Evolutionary conservation across 768 basidiomycete genomes (phyloP).

Genomic region (Pholiota microspora): DNA sequence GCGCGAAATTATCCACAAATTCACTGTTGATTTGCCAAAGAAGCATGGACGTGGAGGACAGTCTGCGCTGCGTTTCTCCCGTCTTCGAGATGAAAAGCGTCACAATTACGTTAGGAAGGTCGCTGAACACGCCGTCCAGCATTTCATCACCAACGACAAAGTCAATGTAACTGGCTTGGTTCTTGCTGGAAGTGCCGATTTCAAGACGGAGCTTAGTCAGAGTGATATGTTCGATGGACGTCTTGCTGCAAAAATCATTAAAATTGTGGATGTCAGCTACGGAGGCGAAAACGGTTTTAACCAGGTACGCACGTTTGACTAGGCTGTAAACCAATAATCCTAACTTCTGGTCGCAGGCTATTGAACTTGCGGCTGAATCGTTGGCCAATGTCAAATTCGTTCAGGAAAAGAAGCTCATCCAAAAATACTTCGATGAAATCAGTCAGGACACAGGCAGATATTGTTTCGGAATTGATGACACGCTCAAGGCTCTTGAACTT

Average conservation of each 20-base stretch:
- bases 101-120: slow-evolving; percentile 99
- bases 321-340: not conserved
- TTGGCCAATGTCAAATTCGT: slow-evolving; percentile 99
- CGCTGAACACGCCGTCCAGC: slow-evolving; percentile 94
- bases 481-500: slow-evolving; percentile 92
- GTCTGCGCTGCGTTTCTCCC: slow-evolving; percentile 98
- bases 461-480: slow-evolving; percentile 97
- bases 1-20: slow-evolving; percentile 96
- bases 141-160: slow-evolving; percentile 97
- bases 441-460: slow-evolving; percentile 95
- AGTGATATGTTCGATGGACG: slow-evolving; percentile 95
- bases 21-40: slow-evolving; percentile 98
- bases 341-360: slow-evolving; percentile 56
- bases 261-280: slow-evolving; percentile 97
- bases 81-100: slow-evolving; percentile 97
- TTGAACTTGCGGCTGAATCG: slow-evolving; percentile 94
- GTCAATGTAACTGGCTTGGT: slow-evolving; percentile 97
- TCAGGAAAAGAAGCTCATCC: slow-evolving; percentile 97
- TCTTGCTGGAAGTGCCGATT: slow-evolving; percentile 95
- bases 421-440: slow-evolving; percentile 99
- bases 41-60: slow-evolving; percentile 99
- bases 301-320: slow-evolving; percentile 57
- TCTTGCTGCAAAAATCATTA: slow-evolving; percentile 89
- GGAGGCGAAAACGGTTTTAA: slow-evolving; percentile 99
- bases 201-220: slow-evolving; percentile 96